Evolutionary conservation across 2,329 filamentous ascomycete species (phyloP).

Genomic region (Penicillium sp.): DNA sequence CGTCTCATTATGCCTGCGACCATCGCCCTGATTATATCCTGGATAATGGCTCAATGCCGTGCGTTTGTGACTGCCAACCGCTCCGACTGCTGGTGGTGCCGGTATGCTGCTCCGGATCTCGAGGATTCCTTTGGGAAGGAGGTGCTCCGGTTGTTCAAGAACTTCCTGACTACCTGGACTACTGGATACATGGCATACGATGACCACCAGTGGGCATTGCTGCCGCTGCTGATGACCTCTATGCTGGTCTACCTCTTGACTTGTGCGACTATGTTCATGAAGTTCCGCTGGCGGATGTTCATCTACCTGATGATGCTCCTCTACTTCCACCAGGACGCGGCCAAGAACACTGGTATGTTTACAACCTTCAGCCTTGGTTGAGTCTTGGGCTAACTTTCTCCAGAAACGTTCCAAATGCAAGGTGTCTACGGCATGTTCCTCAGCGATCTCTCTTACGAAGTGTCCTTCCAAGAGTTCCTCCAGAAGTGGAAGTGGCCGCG

Average conservation of each 20-base stretch:
- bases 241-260: slow-evolving; percentile 58
- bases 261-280: slow-evolving; percentile 51
- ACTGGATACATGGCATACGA: slow-evolving; percentile 58
- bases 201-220: slow-evolving; percentile 61
- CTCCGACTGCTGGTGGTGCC: slow-evolving; percentile 58
- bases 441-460: slow-evolving; percentile 56
- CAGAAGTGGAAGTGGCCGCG: slow-evolving; percentile 46
- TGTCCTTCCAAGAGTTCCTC: slow-evolving; percentile 52
- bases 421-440: slow-evolving; percentile 58
- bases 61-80: slow-evolving; percentile 54
- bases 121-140: slow-evolving; percentile 52
- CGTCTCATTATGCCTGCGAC: slow-evolving; percentile 58
- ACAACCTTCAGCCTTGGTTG: neutral
- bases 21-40: slow-evolving; percentile 57
- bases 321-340: slow-evolving; percentile 56
- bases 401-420: slow-evolving; percentile 61
- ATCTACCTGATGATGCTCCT: slow-evolving; percentile 52
- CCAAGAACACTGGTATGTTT: slow-evolving; percentile 51
- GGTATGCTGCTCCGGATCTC: slow-evolving; percentile 53
- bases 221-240: slow-evolving; percentile 55
- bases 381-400: neutral
- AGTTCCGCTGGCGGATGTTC: slow-evolving; percentile 53
- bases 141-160: slow-evolving; percentile 49
- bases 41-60: slow-evolving; percentile 55
- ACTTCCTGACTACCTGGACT: slow-evolving; percentile 57